Base-by-base conservation (phyloP, 1,139 yeast species). In the Pichia sp. region DNA sequence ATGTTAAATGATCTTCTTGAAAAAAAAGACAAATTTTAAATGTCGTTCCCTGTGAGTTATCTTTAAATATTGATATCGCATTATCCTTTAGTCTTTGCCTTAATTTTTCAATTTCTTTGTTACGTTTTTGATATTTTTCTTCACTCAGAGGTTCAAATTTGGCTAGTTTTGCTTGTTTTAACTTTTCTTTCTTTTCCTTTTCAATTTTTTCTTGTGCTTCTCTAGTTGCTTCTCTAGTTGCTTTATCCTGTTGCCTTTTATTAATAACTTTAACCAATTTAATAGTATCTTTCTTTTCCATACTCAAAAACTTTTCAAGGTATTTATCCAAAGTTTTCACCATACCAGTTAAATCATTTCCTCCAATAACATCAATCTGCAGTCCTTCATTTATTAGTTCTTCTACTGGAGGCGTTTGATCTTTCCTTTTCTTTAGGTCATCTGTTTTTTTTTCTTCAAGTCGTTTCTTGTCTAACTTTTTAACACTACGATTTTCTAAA, bases 251-350 rank as follows among this genome's bases (percentile, higher is more conserved):
- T 16, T 51, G 47, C 23, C 47, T 44, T 20, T 48, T 56, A 46
- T 53, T 55, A 7, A 56, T 55, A n/a, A 56, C 56, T 41, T 59
- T 66, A 34, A 77, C 78, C 49, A 80, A 68, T 56, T 76, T 79
- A 52, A 80, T 64, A 0, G 79, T 74, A 12, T 77, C 79, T 44
- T 75, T 72, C 59, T 80, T 81, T 55, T 81, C 82, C 64, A 73
- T 74, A 48, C 74, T 73, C 54, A 83, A 66, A 55, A 81, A 80
- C 41, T 60, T 57, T 56, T 82, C 89, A 47, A 85, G 67, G 48
- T 79, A 71, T 52, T 68, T 70, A 58, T 82, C 87, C 43, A 85
- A 67, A 3, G 82, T 77, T 48, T 68, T 60, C 1, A 84, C 54
- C 67, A 79, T 76, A 6, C 82, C 78, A 27, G 72, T 59, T 42